Conservation (phyloP, 305 asterid genomes). For the Fraxinus angustifolia region DNA sequence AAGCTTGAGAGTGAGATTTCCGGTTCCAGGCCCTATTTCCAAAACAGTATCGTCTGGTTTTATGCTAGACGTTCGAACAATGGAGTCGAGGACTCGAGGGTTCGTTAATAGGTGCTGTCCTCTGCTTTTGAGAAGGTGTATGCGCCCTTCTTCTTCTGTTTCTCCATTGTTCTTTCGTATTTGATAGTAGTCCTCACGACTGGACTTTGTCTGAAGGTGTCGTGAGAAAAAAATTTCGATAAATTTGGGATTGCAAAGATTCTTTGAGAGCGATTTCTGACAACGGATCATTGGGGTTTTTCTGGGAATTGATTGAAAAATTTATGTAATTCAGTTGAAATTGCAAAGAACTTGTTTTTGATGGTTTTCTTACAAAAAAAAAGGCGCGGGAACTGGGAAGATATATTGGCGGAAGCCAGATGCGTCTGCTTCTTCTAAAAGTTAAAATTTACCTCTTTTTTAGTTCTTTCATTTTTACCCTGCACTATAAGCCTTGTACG, state of each 20-base stretch:
- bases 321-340: conserved; percentile 1
- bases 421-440: too few relatives aligned
- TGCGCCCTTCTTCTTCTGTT: conserved; percentile 24
- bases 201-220: conserved; percentile 42
- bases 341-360: conserved; percentile 2
- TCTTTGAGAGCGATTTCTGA: conserved; percentile 20
- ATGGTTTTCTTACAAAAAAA: background rate
- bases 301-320: background rate
- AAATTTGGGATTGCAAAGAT: conserved; percentile 17
- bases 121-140: conserved; percentile 66
- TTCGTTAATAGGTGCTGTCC: conserved; percentile 90
- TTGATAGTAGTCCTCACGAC: conserved; percentile 34
- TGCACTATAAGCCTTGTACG: background rate
- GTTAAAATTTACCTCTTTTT: background rate
- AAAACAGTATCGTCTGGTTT: conserved; percentile 66
- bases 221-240: conserved; percentile 21
- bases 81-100: conserved; percentile 66
- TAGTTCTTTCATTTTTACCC: background rate
- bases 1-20: conserved; percentile 85
- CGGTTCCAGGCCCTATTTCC: conserved; percentile 96
- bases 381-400: background rate
- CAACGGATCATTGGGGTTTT: conserved; percentile 40
- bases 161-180: conserved; percentile 28
- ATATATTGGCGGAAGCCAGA: background rate
- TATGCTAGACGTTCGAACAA: conserved; percentile 57